phyloP scores from a whole-genome alignment of 352 stramenopile genomes.

The Pseudoperonospora humuli region DNA sequence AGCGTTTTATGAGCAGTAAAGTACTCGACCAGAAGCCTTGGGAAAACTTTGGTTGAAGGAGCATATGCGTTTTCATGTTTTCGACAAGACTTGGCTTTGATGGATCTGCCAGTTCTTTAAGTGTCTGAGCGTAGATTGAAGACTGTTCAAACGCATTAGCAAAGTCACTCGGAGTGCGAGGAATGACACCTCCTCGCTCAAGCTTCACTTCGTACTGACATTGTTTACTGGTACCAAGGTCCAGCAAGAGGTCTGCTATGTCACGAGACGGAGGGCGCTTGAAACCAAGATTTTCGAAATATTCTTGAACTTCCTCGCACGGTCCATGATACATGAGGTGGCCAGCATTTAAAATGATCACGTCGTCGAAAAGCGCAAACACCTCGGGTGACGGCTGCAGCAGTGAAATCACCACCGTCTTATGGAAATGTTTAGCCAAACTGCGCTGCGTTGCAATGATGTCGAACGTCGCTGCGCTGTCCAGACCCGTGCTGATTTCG shows the following conservation, averaged over 20 bases:
- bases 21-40: constrained; percentile 15
- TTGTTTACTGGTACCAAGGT: constrained; percentile 37
- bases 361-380: constrained; percentile 16
- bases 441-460: constrained; percentile 13
- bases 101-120: constrained; percentile 1
- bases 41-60: constrained; percentile 7
- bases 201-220: constrained; percentile 18
- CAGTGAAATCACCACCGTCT: constrained; percentile 15
- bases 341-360: constrained; percentile 12
- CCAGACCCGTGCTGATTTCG: constrained; percentile 15
- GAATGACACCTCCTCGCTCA: neutral
- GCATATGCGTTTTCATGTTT: neutral
- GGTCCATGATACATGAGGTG: constrained; percentile 9
- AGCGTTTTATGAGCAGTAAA: constrained; percentile 5
- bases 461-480: constrained; percentile 14
- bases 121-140: neutral
- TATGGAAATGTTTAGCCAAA: constrained; percentile 17
- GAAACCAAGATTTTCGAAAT: constrained; percentile 14
- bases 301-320: neutral
- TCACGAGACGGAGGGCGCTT: constrained; percentile 24
- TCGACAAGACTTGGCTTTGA: neutral
- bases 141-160: constrained; percentile 5
- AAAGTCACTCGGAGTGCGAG: constrained; percentile 7
- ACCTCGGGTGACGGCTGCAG: constrained; percentile 18
- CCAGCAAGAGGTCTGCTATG: constrained; percentile 42